phyloP scores from a whole-genome alignment of 2,329 filamentous ascomycete genomes.

The Colletotrichum somersetense region DNA sequence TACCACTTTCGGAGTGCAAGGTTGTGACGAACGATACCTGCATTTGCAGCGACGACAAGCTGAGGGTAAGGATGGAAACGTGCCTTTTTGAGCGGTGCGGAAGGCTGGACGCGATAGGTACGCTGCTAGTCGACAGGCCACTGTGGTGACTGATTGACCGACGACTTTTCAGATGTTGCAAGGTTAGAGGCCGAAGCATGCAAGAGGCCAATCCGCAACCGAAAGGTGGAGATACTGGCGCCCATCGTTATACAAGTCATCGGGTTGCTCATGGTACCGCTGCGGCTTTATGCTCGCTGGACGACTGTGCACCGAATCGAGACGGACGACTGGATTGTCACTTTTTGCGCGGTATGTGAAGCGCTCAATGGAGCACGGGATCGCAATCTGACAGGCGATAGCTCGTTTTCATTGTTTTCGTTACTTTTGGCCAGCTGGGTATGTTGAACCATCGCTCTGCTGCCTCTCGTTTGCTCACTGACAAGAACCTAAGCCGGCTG shows the following conservation, averaged over 20 bases:
- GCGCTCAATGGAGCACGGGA: not conserved
- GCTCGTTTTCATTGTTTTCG: constrained; percentile 50
- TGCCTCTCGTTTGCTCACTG: constrained; percentile 2
- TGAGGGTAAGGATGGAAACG: constrained; percentile 41
- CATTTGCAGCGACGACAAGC: constrained; percentile 46
- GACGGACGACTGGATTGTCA: constrained; percentile 56
- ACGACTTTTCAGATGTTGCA: constrained; percentile 47
- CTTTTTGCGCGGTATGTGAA: constrained; percentile 50
- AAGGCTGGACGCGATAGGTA: constrained; percentile 47
- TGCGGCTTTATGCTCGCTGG: constrained; percentile 56
- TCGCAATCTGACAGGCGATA: constrained; percentile 25
- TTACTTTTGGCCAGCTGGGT: constrained; percentile 51
- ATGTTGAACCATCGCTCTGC: constrained; percentile 9
- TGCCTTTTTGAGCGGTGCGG: constrained; percentile 47
- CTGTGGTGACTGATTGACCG: constrained; percentile 18
- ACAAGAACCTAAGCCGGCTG: constrained; percentile 44
- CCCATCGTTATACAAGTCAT: constrained; percentile 53
- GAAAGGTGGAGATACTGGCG: constrained; percentile 50
- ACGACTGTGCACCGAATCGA: constrained; percentile 48
- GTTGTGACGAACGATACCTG: constrained; percentile 46
- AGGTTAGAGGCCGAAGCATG: constrained; percentile 52
- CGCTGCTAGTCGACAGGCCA: not conserved
- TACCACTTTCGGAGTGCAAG: constrained; percentile 46
- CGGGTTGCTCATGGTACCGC: constrained; percentile 50
- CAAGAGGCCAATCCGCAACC: constrained; percentile 47